Evolutionary conservation across 106 monocot species (phyloP).

Genomic region (Allium sativum): DNA sequence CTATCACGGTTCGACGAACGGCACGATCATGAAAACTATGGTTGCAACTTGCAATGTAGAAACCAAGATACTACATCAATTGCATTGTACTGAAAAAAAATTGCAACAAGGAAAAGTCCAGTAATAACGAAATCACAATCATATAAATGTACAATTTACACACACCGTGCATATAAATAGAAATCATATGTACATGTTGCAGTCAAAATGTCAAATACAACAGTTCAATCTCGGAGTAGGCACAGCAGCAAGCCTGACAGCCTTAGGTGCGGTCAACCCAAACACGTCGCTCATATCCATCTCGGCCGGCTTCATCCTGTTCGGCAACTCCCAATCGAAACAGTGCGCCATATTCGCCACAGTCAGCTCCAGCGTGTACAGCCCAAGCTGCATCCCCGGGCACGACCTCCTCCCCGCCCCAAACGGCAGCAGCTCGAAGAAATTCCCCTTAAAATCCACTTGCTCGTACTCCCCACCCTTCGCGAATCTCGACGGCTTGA

Average conservation of each 20-base stretch:
- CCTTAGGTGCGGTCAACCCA: conserved; percentile 28
- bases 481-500: conserved; percentile 31
- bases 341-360: conserved; percentile 31
- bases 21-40: too few relatives aligned
- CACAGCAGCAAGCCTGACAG: conserved; percentile 21
- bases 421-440: conserved; percentile 46
- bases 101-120: too few relatives aligned
- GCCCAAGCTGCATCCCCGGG: conserved; percentile 41
- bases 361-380: conserved; percentile 23
- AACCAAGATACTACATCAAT: too few relatives aligned
- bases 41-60: too few relatives aligned
- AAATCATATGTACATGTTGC: too few relatives aligned
- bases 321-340: conserved; percentile 35
- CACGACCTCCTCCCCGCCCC: conserved; percentile 41
- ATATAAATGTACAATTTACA: too few relatives aligned
- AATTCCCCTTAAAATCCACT: conserved; percentile 33
- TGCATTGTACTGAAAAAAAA: too few relatives aligned
- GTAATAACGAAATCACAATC: too few relatives aligned
- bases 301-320: conserved; percentile 24
- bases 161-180: too few relatives aligned
- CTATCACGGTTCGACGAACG: too few relatives aligned
- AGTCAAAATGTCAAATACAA: too few relatives aligned
- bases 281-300: conserved; percentile 39
- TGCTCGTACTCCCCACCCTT: conserved; percentile 5
- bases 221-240: conserved; percentile 13